Conservation (phyloP, 2,329 filamentous ascomycete genomes). For the Pezicula carpinea region DNA sequence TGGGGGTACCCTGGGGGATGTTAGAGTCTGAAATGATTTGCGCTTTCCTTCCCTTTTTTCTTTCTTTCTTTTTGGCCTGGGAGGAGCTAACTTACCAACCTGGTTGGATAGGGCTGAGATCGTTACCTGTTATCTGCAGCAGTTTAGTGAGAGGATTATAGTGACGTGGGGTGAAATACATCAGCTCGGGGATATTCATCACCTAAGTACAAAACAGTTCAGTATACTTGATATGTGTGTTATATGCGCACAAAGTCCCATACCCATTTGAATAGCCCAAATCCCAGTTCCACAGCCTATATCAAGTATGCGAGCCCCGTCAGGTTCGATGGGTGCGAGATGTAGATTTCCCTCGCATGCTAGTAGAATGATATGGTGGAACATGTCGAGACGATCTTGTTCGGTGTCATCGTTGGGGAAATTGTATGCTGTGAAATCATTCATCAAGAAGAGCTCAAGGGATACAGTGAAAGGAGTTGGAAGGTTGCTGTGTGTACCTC, state of each 20-base stretch:
- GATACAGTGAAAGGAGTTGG: not conserved
- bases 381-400: conserved; percentile 7
- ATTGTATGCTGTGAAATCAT: not conserved
- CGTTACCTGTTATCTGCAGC: conserved; percentile 32
- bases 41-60: not conserved
- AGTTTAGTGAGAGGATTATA: not conserved
- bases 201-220: not conserved
- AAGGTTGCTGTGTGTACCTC: conserved; percentile 11
- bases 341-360: not conserved
- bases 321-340: not conserved
- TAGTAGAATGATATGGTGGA: conserved; percentile 6
- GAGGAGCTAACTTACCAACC: conserved; percentile 24
- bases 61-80: not conserved
- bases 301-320: not conserved
- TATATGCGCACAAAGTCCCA: not conserved
- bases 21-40: not conserved
- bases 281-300: not conserved
- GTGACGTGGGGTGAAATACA: not conserved
- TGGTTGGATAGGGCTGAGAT: conserved; percentile 37
- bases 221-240: not conserved
- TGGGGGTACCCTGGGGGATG: conserved; percentile 13
- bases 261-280: not conserved
- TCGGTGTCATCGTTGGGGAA: conserved; percentile 6
- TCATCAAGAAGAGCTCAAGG: not conserved
- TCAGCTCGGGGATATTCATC: not conserved